Base-by-base conservation (phyloP, 164 flowering plant genomes). In the Pachysandra terminalis region DNA sequence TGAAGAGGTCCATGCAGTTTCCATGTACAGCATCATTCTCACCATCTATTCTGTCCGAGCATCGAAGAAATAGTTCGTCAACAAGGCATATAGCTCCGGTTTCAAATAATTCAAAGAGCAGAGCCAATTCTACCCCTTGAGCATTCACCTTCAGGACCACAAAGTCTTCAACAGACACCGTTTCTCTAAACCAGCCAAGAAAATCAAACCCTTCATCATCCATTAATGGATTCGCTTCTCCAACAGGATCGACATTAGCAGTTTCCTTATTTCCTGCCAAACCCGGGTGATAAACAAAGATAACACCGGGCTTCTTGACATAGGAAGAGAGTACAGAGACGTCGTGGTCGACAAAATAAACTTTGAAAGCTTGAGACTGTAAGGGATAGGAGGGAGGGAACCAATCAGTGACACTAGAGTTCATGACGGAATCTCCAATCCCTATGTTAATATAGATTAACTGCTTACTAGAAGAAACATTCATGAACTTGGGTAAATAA, bases 41-140 rank as follows among this genome's bases (percentile, higher is more conserved):
- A 64, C 71, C 79, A 45, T 77, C 76, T 3, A 3, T 58, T n/a
- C 19, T 19, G 17, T 79, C 80, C 6, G 84, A 32, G 76, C 96
- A 93, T 23, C 59, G 81, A n/a, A 93, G 82, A 71, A 93, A 91
- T 59, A 93, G 81, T 77, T 93, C 98, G 48, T 93, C 94, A 49
- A 93, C 89, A 61, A 65, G 82, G 82, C 98, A 93, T 59, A 93
- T 85, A 24, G 78, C 79, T 66, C 97, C 97, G 40, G 78, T 84
- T 64, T 86, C 82, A 25, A 83, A 83, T 49, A 93, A 64, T 22
- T 86, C 87, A 15, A 75, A 71, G 19, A 93, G 85, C 52, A 88
- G 78, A 25, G 83, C 82, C 75, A 82, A 26, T 72, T 87, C 91
- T 27, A 70, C 77, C 19, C 78, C 82, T 28, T 80, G 72, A 2